Base-by-base conservation (phyloP, 257 asterid species). In the Penstemon barbatus region DNA sequence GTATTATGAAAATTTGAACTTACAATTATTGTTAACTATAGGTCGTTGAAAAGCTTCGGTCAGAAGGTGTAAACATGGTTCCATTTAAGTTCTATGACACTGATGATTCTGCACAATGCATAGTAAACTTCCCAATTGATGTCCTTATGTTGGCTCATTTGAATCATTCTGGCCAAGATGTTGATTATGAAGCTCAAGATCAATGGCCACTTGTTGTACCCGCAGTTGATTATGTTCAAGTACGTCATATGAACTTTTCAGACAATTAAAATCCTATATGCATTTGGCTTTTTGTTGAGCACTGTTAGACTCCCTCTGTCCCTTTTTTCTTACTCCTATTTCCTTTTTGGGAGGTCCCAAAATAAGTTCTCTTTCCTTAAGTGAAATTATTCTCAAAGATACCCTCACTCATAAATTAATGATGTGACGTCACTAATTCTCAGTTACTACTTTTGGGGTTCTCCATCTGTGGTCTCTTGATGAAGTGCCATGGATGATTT, bases 141-240 rank as follows among this genome's bases (percentile, higher is more conserved):
- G 90, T 91, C 5, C 97, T 89, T 69, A 85, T 89, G 97, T 69
- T 94, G 81, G 84, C 96, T 45, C 97, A 94, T 76, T 94, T 94
- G 97, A 97, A 90, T 70, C 89, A 90, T 5, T 66, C 85, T 4
- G 87, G 84, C 70, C 71, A 61, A 74, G 99, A 94, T 72, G 95
- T 87, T 64, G 86, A 87, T 42, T 94, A 79, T 58, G 99, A 94
- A 85, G 96, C 91, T 79, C 96, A 90, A 78, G 92, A 90, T 65
- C 99, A 94, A 56, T 94, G 99, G 99, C 99, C 99, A 37, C 76
- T 84, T 73, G 96, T 89, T n/a, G 43, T 94, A 49, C 84, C 97
- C 51, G 97, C 97, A 3, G 96, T 94, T 4, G 99, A 91, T 74
- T 94, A 87, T 74, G 57, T 94, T 68, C 99, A 94, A 82, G 97